Conservation (phyloP, 805 yeast species). For the Scheffersomyces stipitis region DNA sequence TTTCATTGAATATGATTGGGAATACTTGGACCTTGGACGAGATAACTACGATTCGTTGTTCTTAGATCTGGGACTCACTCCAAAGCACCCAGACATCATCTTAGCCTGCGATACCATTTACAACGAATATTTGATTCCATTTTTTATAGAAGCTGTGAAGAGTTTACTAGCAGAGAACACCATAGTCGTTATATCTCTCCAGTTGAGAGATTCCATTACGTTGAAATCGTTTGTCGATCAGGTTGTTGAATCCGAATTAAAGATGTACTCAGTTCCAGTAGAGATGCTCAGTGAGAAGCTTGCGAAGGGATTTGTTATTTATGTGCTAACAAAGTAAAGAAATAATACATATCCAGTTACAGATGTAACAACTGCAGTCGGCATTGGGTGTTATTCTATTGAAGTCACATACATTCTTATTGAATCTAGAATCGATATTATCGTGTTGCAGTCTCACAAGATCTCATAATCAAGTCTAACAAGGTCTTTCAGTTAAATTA, state of each 20-base stretch:
- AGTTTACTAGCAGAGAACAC: slow-evolving; percentile 32
- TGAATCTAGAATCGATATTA: no score
- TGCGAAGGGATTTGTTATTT: slow-evolving; percentile 47
- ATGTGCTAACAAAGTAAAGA: slow-evolving; percentile 19
- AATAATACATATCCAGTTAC: no score
- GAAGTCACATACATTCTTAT: no score
- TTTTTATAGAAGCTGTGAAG: slow-evolving; percentile 45
- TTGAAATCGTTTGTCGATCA: slow-evolving; percentile 45
- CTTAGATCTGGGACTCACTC: not conserved
- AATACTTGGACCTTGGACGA: slow-evolving; percentile 38
- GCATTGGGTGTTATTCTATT: no score
- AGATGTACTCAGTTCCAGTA: slow-evolving; percentile 33
- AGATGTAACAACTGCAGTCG: no score
- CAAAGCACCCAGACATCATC: slow-evolving; percentile 53
- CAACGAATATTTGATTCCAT: slow-evolving; percentile 57
- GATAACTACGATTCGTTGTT: slow-evolving; percentile 14
- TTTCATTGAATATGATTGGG: slow-evolving; percentile 64
- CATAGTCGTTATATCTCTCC: slow-evolving; percentile 46
- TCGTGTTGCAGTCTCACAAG: no score
- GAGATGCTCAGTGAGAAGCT: slow-evolving; percentile 29
- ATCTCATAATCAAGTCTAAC: no score
- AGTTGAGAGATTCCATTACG: slow-evolving; percentile 53
- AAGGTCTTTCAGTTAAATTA: no score
- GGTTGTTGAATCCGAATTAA: slow-evolving; percentile 29
- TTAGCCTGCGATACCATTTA: slow-evolving; percentile 68